Base-by-base conservation (phyloP, 176 grass and related monocot genomes). In the Triticum monococcum region DNA sequence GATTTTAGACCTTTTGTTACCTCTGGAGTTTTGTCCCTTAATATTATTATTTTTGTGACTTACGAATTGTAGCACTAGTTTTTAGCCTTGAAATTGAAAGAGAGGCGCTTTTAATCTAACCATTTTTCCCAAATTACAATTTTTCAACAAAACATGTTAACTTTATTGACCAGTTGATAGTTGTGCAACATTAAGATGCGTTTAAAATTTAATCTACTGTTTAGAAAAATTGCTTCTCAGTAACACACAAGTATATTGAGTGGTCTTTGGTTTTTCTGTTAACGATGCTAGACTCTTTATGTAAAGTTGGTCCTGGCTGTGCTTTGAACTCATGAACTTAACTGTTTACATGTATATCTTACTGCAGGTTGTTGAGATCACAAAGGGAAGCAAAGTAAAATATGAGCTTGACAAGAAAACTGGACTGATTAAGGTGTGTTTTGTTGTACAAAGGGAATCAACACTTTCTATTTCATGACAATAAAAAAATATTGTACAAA, bases 341-440 rank as follows among this genome's bases (percentile, higher is more conserved):
- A 64, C 46, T 0, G 11, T 0, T 46, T 46, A 0, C 28, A 12
- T 76, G 22, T n/a, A 32, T 36, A 36, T 36, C 35, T 40, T 40
- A 60, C 17, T 32, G 26, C 62, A 94, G 92, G 92, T 94, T 71
- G 89, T 94, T 80, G 89, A 94, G 92, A 94, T 91, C 85, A 89
- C 92, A 7, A 94, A 94, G 79, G 92, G 92, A 84, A 94, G 92
- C 62, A 91, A 94, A 94, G 89, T 94, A 25, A 94, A 94, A 79
- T 94, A 94, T 85, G 92, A 94, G 79, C 92, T 94, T 85, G 92
- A 94, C 84, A 94, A 94, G 77, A 94, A 94, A 87, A 94, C 92
- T 22, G 92, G 92, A 46, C 12, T 94, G 25, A 94, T 94, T 78
- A 91, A 91, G 89, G 43, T 36, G 35, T 36, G 35, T 36, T 36